Conservation (phyloP, 345 rosid species). For the Citropsis articulata region DNA sequence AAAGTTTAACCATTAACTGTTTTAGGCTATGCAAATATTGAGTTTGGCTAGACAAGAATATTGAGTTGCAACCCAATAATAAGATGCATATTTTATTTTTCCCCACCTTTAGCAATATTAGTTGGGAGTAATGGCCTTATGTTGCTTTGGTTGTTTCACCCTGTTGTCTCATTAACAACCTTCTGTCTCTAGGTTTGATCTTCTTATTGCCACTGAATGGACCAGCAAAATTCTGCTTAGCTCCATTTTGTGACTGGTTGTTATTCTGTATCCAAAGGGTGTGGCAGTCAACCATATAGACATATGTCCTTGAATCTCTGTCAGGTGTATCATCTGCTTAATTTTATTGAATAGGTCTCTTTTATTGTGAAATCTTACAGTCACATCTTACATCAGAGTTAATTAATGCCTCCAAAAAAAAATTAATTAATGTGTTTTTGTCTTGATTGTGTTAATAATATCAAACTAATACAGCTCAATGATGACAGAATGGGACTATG, state of each 20-base stretch:
- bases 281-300: slow-evolving; percentile 5
- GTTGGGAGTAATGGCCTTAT: background rate
- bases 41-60: background rate
- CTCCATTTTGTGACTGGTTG: slow-evolving; percentile 19
- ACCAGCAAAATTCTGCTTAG: slow-evolving; percentile 16
- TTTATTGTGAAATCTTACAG: background rate
- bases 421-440: background rate
- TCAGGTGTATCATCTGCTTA: slow-evolving; percentile 26
- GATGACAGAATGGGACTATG: slow-evolving; percentile 73
- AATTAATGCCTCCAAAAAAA: background rate
- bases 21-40: background rate
- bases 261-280: slow-evolving; percentile 25
- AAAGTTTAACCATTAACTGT: background rate
- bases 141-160: background rate
- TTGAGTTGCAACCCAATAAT: background rate
- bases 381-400: slow-evolving; percentile 4
- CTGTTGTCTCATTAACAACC: slow-evolving; percentile 1
- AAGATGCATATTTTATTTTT: background rate
- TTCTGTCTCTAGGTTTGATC: slow-evolving; percentile 8
- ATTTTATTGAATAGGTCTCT: background rate
- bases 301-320: slow-evolving; percentile 24
- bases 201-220: background rate
- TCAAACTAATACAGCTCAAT: slow-evolving; percentile 36
- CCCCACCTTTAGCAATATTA: background rate
- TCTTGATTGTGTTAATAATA: slow-evolving; percentile 22